A percentile compares a stretch with the other conserved stretches of the same genome.
phyloP scores from a whole-genome alignment of 495 filamentous ascomycete genomes.

The Penicillium crystallinum region DNA sequence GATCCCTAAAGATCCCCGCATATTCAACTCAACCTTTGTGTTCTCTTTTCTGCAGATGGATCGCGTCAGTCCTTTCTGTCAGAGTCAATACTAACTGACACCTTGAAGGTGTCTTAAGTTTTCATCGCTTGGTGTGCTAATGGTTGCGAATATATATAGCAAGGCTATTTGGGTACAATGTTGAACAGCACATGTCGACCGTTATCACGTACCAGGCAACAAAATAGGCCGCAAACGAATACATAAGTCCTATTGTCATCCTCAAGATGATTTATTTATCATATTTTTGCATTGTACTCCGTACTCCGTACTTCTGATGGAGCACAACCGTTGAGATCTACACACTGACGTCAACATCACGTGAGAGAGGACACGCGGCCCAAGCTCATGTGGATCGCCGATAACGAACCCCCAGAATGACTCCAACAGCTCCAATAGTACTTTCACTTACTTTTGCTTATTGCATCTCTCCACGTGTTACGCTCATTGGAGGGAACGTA shows the following conservation, averaged over 20 bases:
- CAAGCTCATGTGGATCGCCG: slow-evolving; percentile 9
- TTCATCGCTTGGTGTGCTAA: neutral
- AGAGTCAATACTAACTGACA: neutral
- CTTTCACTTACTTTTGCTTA: neutral
- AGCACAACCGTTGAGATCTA: neutral
- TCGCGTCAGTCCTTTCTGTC: no score
- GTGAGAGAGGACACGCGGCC: slow-evolving; percentile 22
- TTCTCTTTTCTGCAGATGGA: neutral
- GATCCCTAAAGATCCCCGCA: neutral
- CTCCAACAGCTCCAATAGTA: slow-evolving; percentile 6
- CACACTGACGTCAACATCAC: slow-evolving; percentile 22
- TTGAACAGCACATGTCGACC: slow-evolving; percentile 3
- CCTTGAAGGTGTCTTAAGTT: no score
- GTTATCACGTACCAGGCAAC: neutral
- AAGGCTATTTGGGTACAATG: neutral
- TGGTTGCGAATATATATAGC: no score
- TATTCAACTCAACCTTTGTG: neutral
- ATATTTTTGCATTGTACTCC: no score
- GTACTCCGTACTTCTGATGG: no score
- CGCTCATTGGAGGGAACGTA: neutral
- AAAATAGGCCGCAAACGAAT: neutral
- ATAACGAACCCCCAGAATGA: slow-evolving; percentile 4
- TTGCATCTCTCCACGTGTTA: neutral
- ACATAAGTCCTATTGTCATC: neutral
- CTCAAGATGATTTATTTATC: neutral